Base-by-base conservation (phyloP, 2,329 filamentous ascomycete genomes). In the Amauroascus niger region DNA sequence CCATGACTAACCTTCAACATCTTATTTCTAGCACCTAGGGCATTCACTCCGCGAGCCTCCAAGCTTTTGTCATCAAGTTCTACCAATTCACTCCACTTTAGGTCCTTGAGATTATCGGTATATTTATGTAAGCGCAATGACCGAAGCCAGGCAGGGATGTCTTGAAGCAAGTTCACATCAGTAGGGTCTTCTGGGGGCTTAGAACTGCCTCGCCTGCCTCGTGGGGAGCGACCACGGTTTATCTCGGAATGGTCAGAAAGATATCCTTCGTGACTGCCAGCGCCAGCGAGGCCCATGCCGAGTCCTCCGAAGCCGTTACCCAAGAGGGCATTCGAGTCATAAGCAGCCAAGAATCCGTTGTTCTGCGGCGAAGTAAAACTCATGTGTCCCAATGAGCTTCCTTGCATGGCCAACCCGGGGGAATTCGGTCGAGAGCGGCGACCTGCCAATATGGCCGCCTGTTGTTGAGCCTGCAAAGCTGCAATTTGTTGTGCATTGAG, bases 161-260 rank as follows among this genome's bases (percentile, higher is more conserved):
- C 93, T 72, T 95, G 87, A 62, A 98, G 78, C 56, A 98, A 79
- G 40, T 79, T 83, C 14, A 87, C 86, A 69, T 98, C 93, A 18
- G 91, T 97, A 3, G 93, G 93, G 65, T 98, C 93, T 76, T 98
- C 93, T 45, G 93, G 93, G 28, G 93, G 93, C 79, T 97, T 98
- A 41, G 88, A 95, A 76, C 86, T 96, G 60, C 93, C 93, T 61
- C 93, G 81, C 59, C 93, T 83, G 63, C 93, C 93, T 62, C 93
- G 83, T 55, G 93, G 93, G 56, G 91, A 97, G 54, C 93, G 84
- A 49, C 93, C 93, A 58, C 93, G 86, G 54, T 82, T 80, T 71
- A 96, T 87, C 61, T 96, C 91, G 40, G 88, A 94, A 66, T 95
- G 88, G 66, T 97, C 93, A 24, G 91, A 95, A 49, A 95, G 76